Evolutionary conservation across 1,284 basidiomycete genomes (phyloP).

Genomic region (Tausonia pullulans): DNA sequence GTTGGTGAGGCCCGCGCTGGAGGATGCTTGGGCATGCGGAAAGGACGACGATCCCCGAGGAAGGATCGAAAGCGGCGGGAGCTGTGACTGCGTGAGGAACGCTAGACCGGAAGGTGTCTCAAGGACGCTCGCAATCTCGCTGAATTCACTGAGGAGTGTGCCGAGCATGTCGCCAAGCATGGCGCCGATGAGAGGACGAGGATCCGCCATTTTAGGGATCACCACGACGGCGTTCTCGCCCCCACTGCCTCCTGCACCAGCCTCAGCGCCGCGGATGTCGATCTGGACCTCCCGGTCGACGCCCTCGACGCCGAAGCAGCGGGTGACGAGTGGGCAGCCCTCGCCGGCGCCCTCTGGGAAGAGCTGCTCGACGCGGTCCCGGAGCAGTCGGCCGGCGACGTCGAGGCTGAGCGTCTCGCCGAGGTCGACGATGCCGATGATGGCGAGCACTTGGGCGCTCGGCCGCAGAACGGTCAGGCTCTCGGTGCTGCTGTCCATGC

Average conservation of each 20-base stretch:
- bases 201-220: neutral
- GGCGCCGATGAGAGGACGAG: slow-evolving; percentile 3
- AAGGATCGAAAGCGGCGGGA: slow-evolving; percentile 10
- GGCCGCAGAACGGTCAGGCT: slow-evolving; percentile 26
- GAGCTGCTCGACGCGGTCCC: slow-evolving; percentile 26
- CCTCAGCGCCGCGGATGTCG: neutral
- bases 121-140: slow-evolving; percentile 4
- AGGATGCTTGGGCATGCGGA: neutral
- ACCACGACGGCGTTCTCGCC: neutral
- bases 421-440: slow-evolving; percentile 29
- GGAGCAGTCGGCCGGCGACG: slow-evolving; percentile 23
- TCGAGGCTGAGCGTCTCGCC: slow-evolving; percentile 8
- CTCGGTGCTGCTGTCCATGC: slow-evolving; percentile 16
- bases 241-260: neutral
- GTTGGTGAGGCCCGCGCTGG: neutral
- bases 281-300: neutral
- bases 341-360: slow-evolving; percentile 46
- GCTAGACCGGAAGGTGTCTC: slow-evolving; percentile 12
- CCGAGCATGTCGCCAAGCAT: slow-evolving; percentile 12
- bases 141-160: slow-evolving; percentile 6
- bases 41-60: neutral
- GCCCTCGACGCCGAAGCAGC: slow-evolving; percentile 39
- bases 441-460: slow-evolving; percentile 28
- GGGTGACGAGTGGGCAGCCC: slow-evolving; percentile 52
- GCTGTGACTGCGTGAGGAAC: slow-evolving; percentile 8